Evolutionary conservation across 2,329 filamentous ascomycete species (phyloP).

Genomic region (Fusarium irregulare): DNA sequence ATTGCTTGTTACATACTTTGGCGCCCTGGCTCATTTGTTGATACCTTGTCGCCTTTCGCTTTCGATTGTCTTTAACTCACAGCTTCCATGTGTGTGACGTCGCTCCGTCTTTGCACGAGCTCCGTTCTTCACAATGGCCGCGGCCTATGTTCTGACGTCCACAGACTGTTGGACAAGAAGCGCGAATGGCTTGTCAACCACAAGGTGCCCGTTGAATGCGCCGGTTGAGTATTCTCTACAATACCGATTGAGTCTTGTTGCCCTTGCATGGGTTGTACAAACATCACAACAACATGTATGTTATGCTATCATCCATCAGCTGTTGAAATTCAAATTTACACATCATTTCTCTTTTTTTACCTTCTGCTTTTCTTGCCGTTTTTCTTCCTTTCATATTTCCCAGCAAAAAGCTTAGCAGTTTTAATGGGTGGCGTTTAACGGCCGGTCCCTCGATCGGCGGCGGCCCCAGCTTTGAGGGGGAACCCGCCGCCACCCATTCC

Average conservation of each 20-base stretch:
- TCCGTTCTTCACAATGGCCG: conserved; percentile 65
- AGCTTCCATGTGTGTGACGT: conserved; percentile 66
- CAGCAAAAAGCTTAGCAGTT: conserved; percentile 32
- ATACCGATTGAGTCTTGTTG: conserved; percentile 48
- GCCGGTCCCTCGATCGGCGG: conserved; percentile 39
- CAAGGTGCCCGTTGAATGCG: conserved; percentile 47
- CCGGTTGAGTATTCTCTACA: conserved; percentile 46
- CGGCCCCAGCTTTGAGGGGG: conserved; percentile 41
- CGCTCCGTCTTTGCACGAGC: conserved; percentile 56
- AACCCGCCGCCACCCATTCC: conserved; percentile 42
- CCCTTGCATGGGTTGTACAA: conserved; percentile 49
- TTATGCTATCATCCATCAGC: conserved; percentile 8
- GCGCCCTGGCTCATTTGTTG: conserved; percentile 24
- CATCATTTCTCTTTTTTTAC: neutral
- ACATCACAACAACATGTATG: conserved; percentile 41
- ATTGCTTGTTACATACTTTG: conserved; percentile 9
- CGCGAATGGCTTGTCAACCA: conserved; percentile 53
- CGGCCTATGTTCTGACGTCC: conserved; percentile 60
- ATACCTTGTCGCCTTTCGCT: conserved; percentile 22
- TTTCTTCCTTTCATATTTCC: conserved; percentile 1
- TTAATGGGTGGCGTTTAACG: conserved; percentile 42
- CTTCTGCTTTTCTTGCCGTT: neutral
- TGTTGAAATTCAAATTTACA: conserved; percentile 3
- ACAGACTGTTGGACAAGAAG: conserved; percentile 57
- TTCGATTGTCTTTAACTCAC: conserved; percentile 28